Base-by-base conservation (phyloP, 345 rosid species). In the Eucalyptus coolabah region DNA sequence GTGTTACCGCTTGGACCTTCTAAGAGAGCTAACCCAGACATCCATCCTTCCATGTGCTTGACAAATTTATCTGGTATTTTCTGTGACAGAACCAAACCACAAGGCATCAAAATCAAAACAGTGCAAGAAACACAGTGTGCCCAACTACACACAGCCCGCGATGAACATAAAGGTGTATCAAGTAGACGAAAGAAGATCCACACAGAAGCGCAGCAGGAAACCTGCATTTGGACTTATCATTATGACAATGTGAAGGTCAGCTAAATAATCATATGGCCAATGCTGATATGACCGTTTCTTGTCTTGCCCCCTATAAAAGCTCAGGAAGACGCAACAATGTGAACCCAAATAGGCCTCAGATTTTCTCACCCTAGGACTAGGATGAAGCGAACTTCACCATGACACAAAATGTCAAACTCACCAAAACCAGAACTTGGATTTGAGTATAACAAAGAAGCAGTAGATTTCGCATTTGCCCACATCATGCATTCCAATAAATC, bases 1-100 rank as follows among this genome's bases (percentile, higher is more conserved):
- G 90, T 50, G 87, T 92, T 89, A 91, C 95, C 94, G 83, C 97
- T 94, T 24, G 96, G 97, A 65, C 96, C 95, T 83, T 88, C 72
- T 86, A 95, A 90, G 32, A 93, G 90, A 88, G 89, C 94, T 50
- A 91, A 88, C 50, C 94, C 96, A 50, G 91, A 92, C 21, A 87
- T 69, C 91, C 81, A 89, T 54, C 91, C 93, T 51, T 92, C 94
- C 92, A 95, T 51, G 89, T 94, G 92, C 72, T 67, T 92, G 67
- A 89, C 34, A 80, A 94, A 95, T 47, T 89, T 88, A 28, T 45
- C 51, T 3, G 96, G 97, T 88, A 95, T 91, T 91, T 89, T 92
- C 96, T 95, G 96, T 65, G 67, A 89, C 60, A 87, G 7, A 90
- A 37, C 8, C 67, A 87, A 50, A 60, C 56, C 47, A 77, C 47